These are phyloP conservation scores for Fusarium chaquense DNA, from an alignment of 2,329 filamentous ascomycete genomes.

Conservation along the genomic window DNA sequence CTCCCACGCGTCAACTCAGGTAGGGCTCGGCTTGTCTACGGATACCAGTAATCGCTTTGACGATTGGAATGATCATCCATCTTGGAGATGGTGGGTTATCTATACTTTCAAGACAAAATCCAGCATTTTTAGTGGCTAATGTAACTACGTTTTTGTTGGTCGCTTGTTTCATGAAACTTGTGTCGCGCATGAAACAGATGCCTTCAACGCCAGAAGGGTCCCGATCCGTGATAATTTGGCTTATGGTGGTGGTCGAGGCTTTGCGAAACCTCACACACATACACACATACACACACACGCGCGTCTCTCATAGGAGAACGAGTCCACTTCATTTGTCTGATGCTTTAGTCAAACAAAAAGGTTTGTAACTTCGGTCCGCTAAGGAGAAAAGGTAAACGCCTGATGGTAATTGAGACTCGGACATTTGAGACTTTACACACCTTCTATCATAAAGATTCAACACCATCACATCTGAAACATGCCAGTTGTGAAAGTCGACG, in stretches of 20 bases:
- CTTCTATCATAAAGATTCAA: background rate
- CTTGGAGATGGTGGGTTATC: background rate
- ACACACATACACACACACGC: background rate
- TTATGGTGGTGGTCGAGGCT: background rate
- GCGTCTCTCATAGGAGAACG: background rate
- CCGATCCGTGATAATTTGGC: background rate
- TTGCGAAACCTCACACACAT: background rate
- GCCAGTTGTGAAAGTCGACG: background rate
- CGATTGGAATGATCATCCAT: background rate
- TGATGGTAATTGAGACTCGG: background rate
- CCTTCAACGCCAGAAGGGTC: constrained; percentile 2
- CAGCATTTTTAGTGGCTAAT: background rate
- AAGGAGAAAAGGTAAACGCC: constrained; percentile 2
- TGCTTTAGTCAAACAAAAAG: constrained; percentile 18
- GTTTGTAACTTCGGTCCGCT: background rate
- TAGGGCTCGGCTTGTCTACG: background rate
- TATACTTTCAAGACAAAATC: background rate
- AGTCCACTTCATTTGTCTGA: constrained; percentile 15
- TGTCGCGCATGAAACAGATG: constrained; percentile 18
- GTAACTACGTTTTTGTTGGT: background rate
- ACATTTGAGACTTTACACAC: background rate
- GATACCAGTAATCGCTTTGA: background rate
- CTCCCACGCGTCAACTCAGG: background rate
- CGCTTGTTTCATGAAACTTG: constrained; percentile 14
- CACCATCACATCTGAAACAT: constrained; percentile 29